Conservation (phyloP, 768 basidiomycete genomes). For the Boletus eberwhitei region DNA sequence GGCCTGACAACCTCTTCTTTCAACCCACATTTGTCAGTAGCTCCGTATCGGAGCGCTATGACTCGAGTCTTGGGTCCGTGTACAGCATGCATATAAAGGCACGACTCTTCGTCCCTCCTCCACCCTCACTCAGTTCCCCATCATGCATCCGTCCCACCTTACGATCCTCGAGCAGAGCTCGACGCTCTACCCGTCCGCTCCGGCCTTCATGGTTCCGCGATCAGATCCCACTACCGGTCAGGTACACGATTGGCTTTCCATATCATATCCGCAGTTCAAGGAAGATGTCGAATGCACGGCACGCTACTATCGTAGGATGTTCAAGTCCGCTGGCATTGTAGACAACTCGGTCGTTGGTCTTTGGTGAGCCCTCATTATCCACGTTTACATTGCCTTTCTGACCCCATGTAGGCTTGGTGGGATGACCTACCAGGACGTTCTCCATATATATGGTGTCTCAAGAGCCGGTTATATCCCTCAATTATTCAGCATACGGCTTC, state of each 20-base stretch:
- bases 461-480: constrained; percentile 78
- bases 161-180: constrained; percentile 59
- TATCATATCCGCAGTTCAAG: constrained; percentile 65
- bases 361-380: constrained; percentile 48
- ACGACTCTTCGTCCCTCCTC: constrained; percentile 3
- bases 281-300: constrained; percentile 64
- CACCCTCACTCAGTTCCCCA: constrained; percentile 2
- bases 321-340: constrained; percentile 45
- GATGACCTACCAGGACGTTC: constrained; percentile 64
- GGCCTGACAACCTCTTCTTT: constrained; percentile 28
- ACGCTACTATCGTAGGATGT: constrained; percentile 55
- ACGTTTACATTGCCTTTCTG: constrained; percentile 2
- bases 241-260: constrained; percentile 52
- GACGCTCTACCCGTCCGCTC: constrained; percentile 43
- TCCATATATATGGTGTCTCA: constrained; percentile 73
- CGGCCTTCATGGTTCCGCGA: constrained; percentile 61
- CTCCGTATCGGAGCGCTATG: constrained; percentile 29
- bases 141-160: constrained; percentile 49
- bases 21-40: constrained; percentile 25
- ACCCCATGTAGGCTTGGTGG: constrained; percentile 58
- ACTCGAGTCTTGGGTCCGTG: constrained; percentile 13
- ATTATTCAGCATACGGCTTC: constrained; percentile 73
- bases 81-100: constrained; percentile 34
- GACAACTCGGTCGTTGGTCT: constrained; percentile 63
- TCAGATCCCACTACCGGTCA: constrained; percentile 40